phyloP scores from a whole-genome alignment of 108 stramenopile genomes.

The Discostella stelligeroides region DNA sequence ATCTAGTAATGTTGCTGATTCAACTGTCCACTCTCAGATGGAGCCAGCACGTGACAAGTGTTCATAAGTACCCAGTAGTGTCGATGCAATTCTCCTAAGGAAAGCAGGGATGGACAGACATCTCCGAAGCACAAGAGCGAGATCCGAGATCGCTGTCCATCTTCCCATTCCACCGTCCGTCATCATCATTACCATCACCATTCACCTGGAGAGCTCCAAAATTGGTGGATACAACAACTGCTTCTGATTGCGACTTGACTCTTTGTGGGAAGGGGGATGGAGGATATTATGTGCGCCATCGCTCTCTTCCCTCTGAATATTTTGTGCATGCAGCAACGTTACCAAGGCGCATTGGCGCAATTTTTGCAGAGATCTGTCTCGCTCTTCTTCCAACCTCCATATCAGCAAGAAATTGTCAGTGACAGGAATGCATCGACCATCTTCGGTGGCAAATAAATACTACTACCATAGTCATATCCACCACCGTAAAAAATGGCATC shows the following conservation, averaged over 20 bases:
- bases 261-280: neutral
- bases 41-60: too few relatives aligned
- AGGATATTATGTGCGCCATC: slow-evolving; percentile 3
- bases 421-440: slow-evolving; percentile 63
- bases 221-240: slow-evolving; percentile 51
- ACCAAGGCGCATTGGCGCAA: slow-evolving; percentile 57
- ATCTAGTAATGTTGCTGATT: too few relatives aligned
- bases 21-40: too few relatives aligned
- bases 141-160: too few relatives aligned
- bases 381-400: slow-evolving; percentile 80
- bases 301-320: slow-evolving; percentile 30
- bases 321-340: slow-evolving; percentile 42
- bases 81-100: too few relatives aligned
- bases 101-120: too few relatives aligned
- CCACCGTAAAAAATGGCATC: neutral
- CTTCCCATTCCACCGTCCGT: too few relatives aligned
- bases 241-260: slow-evolving; percentile 13
- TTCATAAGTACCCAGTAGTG: too few relatives aligned
- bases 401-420: slow-evolving; percentile 55
- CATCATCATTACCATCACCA: too few relatives aligned
- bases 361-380: slow-evolving; percentile 47
- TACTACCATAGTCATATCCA: neutral
- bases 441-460: slow-evolving; percentile 14
- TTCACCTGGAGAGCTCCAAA: slow-evolving; percentile 72
- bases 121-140: too few relatives aligned